Evolutionary conservation across 768 basidiomycete genomes (phyloP).

Genomic region (Tylopilus intermedius): DNA sequence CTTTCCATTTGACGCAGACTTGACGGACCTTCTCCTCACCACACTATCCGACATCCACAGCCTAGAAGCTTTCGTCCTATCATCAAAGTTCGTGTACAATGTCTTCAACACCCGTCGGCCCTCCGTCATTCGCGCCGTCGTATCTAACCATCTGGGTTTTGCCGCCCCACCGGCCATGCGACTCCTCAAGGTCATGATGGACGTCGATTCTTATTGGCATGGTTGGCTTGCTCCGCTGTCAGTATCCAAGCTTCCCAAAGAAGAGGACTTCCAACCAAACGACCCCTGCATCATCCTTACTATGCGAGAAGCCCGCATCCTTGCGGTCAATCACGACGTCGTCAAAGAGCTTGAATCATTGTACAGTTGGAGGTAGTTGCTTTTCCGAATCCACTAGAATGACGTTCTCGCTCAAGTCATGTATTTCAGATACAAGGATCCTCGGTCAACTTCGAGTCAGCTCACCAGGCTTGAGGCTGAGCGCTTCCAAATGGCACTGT

Average conservation of each 20-base stretch:
- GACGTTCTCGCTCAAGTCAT: constrained; percentile 2
- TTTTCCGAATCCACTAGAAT: background rate
- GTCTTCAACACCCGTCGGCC: constrained; percentile 10
- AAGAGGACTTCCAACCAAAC: constrained; percentile 5
- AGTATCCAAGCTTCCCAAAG: constrained; percentile 9
- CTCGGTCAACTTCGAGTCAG: constrained; percentile 26
- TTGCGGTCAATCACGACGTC: constrained; percentile 16
- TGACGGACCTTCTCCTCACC: constrained; percentile 12
- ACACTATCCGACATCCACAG: constrained; percentile 7
- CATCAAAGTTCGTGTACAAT: constrained; percentile 16
- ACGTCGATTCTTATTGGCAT: constrained; percentile 14
- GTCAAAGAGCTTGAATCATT: constrained; percentile 14
- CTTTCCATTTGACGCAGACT: background rate
- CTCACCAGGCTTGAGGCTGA: constrained; percentile 31
- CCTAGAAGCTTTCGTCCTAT: constrained; percentile 11
- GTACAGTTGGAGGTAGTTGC: constrained; percentile 20
- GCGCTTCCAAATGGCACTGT: constrained; percentile 28
- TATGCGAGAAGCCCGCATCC: constrained; percentile 9
- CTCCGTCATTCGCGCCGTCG: constrained; percentile 12
- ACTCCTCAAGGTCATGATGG: constrained; percentile 14
- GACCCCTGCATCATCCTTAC: background rate
- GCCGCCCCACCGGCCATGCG: constrained; percentile 1
- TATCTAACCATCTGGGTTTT: constrained; percentile 15
- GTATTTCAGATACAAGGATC: constrained; percentile 34
- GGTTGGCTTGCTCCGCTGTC: constrained; percentile 14